Percentiles rank a stretch among this genome's conserved stretches.
Conservation (phyloP, 768 basidiomycete species). For the Russula lepida region DNA sequence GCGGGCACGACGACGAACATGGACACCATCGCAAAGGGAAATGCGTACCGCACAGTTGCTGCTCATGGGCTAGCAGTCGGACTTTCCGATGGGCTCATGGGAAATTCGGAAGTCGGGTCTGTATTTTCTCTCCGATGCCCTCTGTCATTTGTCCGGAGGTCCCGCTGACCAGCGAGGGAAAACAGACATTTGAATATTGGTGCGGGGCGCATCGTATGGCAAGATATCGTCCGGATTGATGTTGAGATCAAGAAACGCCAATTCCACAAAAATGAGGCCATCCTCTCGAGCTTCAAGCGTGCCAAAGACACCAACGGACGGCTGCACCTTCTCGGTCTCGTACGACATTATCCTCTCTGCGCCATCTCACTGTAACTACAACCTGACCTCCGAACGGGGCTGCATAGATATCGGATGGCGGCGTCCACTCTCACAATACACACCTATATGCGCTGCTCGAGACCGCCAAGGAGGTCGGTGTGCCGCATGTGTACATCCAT, state of each 20-base stretch:
- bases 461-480: constrained; percentile 76
- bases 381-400: not conserved
- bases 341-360: constrained; percentile 27
- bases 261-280: constrained; percentile 71
- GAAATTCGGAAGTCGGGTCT: constrained; percentile 95
- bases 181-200: constrained; percentile 90
- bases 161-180: not conserved
- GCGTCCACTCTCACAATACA: constrained; percentile 92
- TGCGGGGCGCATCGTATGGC: constrained; percentile 93
- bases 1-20: constrained; percentile 80
- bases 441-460: constrained; percentile 89
- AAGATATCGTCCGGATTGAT: constrained; percentile 94
- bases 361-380: not conserved
- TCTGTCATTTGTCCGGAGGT: not conserved
- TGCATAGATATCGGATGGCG: constrained; percentile 79
- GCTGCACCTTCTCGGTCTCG: constrained; percentile 82
- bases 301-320: constrained; percentile 81
- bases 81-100: constrained; percentile 90
- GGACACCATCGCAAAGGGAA: constrained; percentile 74
- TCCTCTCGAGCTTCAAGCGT: constrained; percentile 62
- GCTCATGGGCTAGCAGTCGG: constrained; percentile 93
- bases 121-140: constrained; percentile 26
- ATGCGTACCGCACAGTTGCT: constrained; percentile 61
- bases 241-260: constrained; percentile 81
- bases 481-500: constrained; percentile 84